Evolutionary conservation across 257 asterid genomes (phyloP).

Genomic region (Datura wrightii): DNA sequence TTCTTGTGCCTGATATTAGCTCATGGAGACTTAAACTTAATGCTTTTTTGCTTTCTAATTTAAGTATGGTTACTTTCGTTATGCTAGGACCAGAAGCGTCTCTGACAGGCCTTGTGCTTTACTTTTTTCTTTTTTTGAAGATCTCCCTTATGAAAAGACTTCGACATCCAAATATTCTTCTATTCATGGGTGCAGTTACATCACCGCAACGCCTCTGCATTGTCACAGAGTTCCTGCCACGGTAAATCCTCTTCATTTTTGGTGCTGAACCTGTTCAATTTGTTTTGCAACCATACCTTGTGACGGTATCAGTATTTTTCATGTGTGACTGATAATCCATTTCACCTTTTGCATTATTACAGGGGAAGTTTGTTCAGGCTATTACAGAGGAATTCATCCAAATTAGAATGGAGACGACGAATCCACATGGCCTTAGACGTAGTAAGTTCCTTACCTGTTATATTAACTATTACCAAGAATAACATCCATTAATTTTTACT

Average conservation of each 20-base stretch:
- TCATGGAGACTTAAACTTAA: background rate
- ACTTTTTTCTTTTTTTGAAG: slow-evolving; percentile 55
- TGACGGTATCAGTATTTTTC: background rate
- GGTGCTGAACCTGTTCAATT: background rate
- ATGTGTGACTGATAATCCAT: slow-evolving; percentile 18
- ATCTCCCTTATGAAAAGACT: slow-evolving; percentile 92
- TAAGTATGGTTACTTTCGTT: background rate
- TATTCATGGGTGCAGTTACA: slow-evolving; percentile 99
- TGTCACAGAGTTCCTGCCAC: slow-evolving; percentile 98
- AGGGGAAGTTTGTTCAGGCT: slow-evolving; percentile 94
- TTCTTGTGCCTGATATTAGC: slow-evolving; percentile 10
- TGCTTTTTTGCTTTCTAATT: background rate
- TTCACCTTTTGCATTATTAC: slow-evolving; percentile 39
- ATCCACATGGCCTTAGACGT: slow-evolving; percentile 91
- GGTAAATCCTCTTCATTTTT: slow-evolving; percentile 51
- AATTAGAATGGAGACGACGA: slow-evolving; percentile 87
- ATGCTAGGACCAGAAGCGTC: slow-evolving; percentile 16
- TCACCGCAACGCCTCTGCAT: slow-evolving; percentile 90
- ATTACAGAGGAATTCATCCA: slow-evolving; percentile 71
- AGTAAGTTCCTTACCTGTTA: slow-evolving; percentile 55
- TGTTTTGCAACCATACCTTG: background rate
- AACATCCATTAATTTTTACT: slow-evolving; percentile 14
- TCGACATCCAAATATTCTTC: slow-evolving; percentile 94
- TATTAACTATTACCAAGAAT: slow-evolving; percentile 9
- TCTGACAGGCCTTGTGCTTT: slow-evolving; percentile 2